Percentiles rank a stretch among this genome's conserved stretches.
phyloP scores from a whole-genome alignment of 2,329 filamentous ascomycete genomes.

The Ceratocystis harringtonii region DNA sequence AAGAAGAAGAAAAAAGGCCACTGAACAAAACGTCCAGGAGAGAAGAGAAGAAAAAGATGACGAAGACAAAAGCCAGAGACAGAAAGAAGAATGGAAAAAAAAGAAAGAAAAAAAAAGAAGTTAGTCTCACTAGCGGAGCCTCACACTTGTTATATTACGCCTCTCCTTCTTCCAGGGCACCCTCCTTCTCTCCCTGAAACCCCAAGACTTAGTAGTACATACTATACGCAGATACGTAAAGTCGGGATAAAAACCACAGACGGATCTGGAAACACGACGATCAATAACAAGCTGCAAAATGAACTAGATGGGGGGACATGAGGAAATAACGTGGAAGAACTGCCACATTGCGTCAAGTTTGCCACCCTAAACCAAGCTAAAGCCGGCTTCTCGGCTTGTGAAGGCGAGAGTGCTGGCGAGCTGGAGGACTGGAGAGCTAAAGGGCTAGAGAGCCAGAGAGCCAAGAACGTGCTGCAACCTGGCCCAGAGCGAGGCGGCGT shows the following conservation, averaged over 20 bases:
- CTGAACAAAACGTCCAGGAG: background rate
- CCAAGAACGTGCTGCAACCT: too few species aligned
- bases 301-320: too few species aligned
- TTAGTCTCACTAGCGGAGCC: background rate
- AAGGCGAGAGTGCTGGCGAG: too few species aligned
- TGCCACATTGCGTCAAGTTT: too few species aligned
- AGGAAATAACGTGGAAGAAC: too few species aligned
- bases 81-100: background rate
- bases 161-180: background rate
- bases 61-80: background rate
- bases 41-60: background rate
- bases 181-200: background rate
- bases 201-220: background rate
- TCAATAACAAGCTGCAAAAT: background rate
- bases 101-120: background rate
- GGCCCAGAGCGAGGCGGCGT: too few species aligned
- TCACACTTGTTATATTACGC: background rate
- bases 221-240: background rate
- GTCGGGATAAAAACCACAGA: background rate
- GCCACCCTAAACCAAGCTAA: too few species aligned
- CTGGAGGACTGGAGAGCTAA: too few species aligned
- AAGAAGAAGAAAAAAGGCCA: background rate
- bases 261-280: slow-evolving; percentile 2
- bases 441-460: too few species aligned
- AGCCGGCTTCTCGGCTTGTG: too few species aligned